phyloP scores from a whole-genome alignment of 2,329 filamentous ascomycete species.

The Aspergillus aculeatinus region DNA sequence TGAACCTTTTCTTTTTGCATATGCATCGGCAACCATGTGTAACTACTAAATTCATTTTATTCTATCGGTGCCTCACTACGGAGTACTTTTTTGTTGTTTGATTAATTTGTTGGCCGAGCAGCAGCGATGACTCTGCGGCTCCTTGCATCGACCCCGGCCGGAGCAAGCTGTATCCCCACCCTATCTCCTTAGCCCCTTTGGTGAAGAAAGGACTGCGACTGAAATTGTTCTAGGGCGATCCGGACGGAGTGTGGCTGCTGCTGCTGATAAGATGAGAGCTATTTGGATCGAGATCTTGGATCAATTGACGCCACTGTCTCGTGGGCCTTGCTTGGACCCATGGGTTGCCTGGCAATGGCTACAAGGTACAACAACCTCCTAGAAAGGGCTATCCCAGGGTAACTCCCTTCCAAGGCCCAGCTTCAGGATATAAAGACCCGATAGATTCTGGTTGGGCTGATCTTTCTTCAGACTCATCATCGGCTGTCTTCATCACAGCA shows the following conservation, averaged over 20 bases:
- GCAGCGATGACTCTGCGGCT: slow-evolving; percentile 1
- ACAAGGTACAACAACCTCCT: slow-evolving; percentile 1
- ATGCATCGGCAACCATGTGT: slow-evolving; percentile 10
- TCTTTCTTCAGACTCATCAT: too few relatives aligned
- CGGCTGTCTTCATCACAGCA: slow-evolving; percentile 2
- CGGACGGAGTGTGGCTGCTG: background rate
- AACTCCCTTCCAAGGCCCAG: background rate
- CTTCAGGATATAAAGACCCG: slow-evolving; percentile 11
- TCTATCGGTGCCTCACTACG: background rate
- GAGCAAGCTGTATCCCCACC: slow-evolving; percentile 7
- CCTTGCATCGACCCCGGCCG: slow-evolving; percentile 13
- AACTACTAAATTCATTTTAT: slow-evolving; percentile 5
- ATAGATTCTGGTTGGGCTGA: background rate
- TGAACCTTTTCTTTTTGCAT: slow-evolving; percentile 2
- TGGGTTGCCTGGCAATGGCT: background rate
- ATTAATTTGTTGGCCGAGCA: background rate
- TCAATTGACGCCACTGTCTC: slow-evolving; percentile 4
- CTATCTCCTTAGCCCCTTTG: slow-evolving; percentile 3
- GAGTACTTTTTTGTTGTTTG: background rate
- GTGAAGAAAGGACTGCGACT: background rate
- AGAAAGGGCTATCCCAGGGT: slow-evolving; percentile 7
- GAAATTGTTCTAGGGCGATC: background rate
- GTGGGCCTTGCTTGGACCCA: slow-evolving; percentile 11
- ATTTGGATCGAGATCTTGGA: background rate
- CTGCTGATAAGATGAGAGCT: background rate